These are phyloP conservation scores for Venturia oleaginea DNA, from an alignment of 2,329 filamentous ascomycete species.

Conservation along the genomic window DNA sequence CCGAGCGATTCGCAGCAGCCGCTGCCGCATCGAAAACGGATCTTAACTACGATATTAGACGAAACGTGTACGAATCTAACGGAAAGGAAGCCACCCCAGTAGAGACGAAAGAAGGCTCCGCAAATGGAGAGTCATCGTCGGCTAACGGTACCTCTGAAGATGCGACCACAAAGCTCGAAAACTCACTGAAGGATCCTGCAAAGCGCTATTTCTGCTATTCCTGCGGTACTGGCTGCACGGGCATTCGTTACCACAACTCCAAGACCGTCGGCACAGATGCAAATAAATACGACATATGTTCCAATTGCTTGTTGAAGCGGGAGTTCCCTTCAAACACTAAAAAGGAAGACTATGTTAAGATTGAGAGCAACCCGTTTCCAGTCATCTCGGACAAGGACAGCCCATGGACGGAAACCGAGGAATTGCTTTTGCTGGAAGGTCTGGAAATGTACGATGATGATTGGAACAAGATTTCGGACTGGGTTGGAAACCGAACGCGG, in stretches of 20 bases:
- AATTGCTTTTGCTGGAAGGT: slow-evolving; percentile 80
- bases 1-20: slow-evolving; percentile 61
- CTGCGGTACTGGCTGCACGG: slow-evolving; percentile 83
- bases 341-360: slow-evolving; percentile 73
- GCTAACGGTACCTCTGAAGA: slow-evolving; percentile 58
- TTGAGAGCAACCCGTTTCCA: slow-evolving; percentile 80
- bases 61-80: slow-evolving; percentile 91
- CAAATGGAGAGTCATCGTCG: slow-evolving; percentile 51
- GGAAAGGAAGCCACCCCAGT: slow-evolving; percentile 72
- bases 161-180: slow-evolving; percentile 54
- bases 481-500: slow-evolving; percentile 81
- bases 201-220: slow-evolving; percentile 73
- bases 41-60: slow-evolving; percentile 82
- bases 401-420: slow-evolving; percentile 84
- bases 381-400: slow-evolving; percentile 72
- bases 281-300: slow-evolving; percentile 79
- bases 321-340: slow-evolving; percentile 73
- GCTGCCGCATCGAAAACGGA: slow-evolving; percentile 64
- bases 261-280: slow-evolving; percentile 48
- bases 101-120: slow-evolving; percentile 48
- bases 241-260: slow-evolving; percentile 60
- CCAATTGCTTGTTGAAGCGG: slow-evolving; percentile 79
- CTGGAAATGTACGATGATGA: slow-evolving; percentile 92
- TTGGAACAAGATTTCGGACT: slow-evolving; percentile 86
- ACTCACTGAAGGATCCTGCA: slow-evolving; percentile 52